Evolutionary conservation across 1,139 yeast genomes (phyloP), one percentile per base, ranked within the genome.

Genomic region (Blastobotrys apis): DNA sequence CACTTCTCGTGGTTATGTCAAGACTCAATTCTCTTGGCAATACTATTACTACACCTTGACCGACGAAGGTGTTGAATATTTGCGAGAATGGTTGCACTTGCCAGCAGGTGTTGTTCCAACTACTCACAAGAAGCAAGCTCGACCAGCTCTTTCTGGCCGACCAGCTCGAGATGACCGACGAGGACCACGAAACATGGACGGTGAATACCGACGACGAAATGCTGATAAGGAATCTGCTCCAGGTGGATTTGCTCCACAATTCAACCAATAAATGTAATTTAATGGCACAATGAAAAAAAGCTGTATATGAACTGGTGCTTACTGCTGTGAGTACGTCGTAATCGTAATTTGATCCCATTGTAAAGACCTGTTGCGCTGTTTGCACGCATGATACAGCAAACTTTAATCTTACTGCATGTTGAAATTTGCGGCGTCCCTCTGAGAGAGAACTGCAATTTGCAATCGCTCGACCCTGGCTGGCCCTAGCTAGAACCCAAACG

Each of bases 11-110:
- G 99, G 99, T 73, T 92, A 69, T 82, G 97, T 92, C 76, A 88
- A 90, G 86, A 92, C 99, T 67, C 97, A 90, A 78, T 92, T 92
- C 84, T 92, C 98, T 68, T 92, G 99, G 99, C 97, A 90, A 84
- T 87, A 87, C 83, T 94, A 92, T 80, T 94, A 92, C 95, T 94
- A 94, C 94, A 88, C 98, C 80, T 86, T 94, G 73, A 92, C 97
- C 71, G 97, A 94, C 73, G 96, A 86, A 77, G 99, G 99, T 82
- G 94, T 94, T 60, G 96, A 88, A 71, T 92, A 79, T 85, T 85
- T 92, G 73, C 86, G 97, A 79, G 87, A 85, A 71, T 94, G 90
- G 86, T 84, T 92, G 75, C 90, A 90, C 83, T 83, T 92, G 68
- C 98, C 98, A 76, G 94, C 84, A 74, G 95, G 90, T 76, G 84